A percentile compares a stretch with the other conserved stretches of the same genome.
Conservation (phyloP, 2,329 filamentous ascomycete species). For the Bipolaris oryzae region DNA sequence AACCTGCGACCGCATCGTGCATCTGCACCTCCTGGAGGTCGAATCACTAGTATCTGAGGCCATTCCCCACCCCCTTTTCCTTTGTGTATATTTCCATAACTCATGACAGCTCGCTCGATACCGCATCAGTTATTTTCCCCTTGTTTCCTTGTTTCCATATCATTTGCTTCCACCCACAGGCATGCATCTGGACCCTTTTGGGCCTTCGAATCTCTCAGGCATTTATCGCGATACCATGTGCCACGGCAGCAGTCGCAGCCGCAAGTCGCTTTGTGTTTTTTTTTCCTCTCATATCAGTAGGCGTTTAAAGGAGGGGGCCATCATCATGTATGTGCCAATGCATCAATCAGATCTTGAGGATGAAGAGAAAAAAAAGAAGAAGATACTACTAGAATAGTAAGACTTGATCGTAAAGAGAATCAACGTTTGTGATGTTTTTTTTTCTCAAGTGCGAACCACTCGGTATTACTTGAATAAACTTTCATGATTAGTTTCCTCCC, state of each 20-base stretch:
- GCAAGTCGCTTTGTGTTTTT: not conserved
- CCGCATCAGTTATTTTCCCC: slow-evolving; percentile 9
- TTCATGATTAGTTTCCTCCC: too few species aligned
- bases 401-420: too few species aligned
- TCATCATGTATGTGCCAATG: too few species aligned
- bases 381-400: too few species aligned
- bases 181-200: slow-evolving; percentile 6
- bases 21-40: slow-evolving; percentile 27
- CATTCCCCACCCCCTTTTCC: slow-evolving; percentile 3
- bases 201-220: slow-evolving; percentile 11
- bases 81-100: slow-evolving; percentile 11
- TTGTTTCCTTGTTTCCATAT: slow-evolving; percentile 6
- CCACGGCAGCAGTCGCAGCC: slow-evolving; percentile 15
- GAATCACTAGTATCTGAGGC: slow-evolving; percentile 44
- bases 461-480: not conserved
- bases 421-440: not conserved
- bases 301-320: too few species aligned
- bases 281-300: slow-evolving; percentile 1
- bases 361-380: too few species aligned
- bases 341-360: too few species aligned
- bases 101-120: slow-evolving; percentile 23
- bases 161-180: not conserved
- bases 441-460: not conserved
- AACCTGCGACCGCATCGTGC: slow-evolving; percentile 40
- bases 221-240: slow-evolving; percentile 23